phyloP scores from a whole-genome alignment of 441 rosid genomes.

The Hura crepitans region DNA sequence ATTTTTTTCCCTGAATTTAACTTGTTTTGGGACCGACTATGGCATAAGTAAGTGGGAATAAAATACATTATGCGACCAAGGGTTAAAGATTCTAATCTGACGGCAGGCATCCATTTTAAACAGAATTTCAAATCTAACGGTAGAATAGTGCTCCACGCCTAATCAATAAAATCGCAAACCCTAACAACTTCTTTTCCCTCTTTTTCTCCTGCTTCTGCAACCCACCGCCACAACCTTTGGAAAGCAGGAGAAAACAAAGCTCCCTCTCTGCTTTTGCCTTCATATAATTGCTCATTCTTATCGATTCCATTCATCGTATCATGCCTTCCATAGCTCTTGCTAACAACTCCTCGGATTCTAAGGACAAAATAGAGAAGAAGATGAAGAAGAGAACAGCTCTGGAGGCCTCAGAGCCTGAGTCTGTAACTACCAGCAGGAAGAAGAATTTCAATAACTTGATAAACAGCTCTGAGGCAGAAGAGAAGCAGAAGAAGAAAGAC shows the following conservation, averaged over 20 bases:
- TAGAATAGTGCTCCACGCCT: constrained; percentile 13
- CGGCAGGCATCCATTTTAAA: constrained; percentile 15
- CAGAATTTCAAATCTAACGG: constrained; percentile 36
- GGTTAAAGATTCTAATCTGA: constrained; percentile 28
- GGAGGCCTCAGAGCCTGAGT: constrained; percentile 27
- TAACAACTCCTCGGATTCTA: constrained; percentile 16
- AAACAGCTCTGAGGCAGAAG: constrained; percentile 33
- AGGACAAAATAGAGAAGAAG: constrained; percentile 46
- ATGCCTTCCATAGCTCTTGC: constrained; percentile 58
- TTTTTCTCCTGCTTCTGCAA: constrained; percentile 46
- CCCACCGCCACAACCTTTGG: constrained; percentile 21
- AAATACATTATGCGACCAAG: neutral
- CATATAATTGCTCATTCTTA: too few relatives aligned
- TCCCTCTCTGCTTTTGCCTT: neutral
- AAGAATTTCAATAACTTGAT: constrained; percentile 34
- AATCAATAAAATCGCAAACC: constrained; percentile 35
- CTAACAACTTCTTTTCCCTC: constrained; percentile 12
- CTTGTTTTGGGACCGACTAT: too few relatives aligned
- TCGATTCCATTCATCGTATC: neutral
- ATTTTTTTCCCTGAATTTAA: too few relatives aligned
- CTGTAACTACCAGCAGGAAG: constrained; percentile 27
- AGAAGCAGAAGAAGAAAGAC: constrained; percentile 40
- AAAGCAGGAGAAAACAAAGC: constrained; percentile 34
- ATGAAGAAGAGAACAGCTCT: constrained; percentile 55
- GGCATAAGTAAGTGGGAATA: too few relatives aligned